These are phyloP conservation scores for Clitopilus passeckerianus DNA, from an alignment of 768 basidiomycete species.

Conservation along the genomic window DNA sequence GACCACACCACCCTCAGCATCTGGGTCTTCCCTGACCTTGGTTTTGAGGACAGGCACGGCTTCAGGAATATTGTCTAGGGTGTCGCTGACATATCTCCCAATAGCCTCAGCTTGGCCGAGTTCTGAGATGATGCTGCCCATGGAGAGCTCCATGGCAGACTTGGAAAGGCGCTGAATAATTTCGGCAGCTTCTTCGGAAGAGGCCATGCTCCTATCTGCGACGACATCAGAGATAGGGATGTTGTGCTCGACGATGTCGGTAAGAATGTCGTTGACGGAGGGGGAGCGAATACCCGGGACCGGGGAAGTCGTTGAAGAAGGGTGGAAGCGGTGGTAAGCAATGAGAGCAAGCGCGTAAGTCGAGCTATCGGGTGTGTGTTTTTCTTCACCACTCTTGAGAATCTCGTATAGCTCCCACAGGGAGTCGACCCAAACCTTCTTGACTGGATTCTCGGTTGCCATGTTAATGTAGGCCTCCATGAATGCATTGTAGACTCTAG, in stretches of 20 bases:
- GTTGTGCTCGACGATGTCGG: slow-evolving; percentile 39
- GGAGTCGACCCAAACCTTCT: slow-evolving; percentile 57
- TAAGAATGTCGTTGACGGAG: slow-evolving; percentile 32
- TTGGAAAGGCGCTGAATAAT: slow-evolving; percentile 53
- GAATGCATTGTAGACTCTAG: slow-evolving; percentile 63
- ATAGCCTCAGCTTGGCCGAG: slow-evolving; percentile 51
- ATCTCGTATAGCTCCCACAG: slow-evolving; percentile 55
- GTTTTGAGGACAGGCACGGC: slow-evolving; percentile 51
- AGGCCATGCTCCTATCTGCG: slow-evolving; percentile 49
- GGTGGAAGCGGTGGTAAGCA: slow-evolving; percentile 38
- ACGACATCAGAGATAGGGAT: slow-evolving; percentile 49
- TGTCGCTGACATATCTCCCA: slow-evolving; percentile 32
- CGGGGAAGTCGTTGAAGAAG: slow-evolving; percentile 20
- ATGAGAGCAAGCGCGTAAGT: slow-evolving; percentile 72
- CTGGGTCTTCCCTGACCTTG: slow-evolving; percentile 17
- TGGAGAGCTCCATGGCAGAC: slow-evolving; percentile 53
- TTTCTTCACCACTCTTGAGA: slow-evolving; percentile 47
- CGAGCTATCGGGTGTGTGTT: slow-evolving; percentile 41
- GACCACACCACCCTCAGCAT: slow-evolving; percentile 17
- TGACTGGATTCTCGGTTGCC: slow-evolving; percentile 42
- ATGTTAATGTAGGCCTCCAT: slow-evolving; percentile 60
- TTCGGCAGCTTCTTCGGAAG: slow-evolving; percentile 49
- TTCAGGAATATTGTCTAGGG: slow-evolving; percentile 51
- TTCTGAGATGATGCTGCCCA: slow-evolving; percentile 45
- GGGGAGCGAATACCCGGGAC: slow-evolving; percentile 11